phyloP scores from a whole-genome alignment of 2,329 filamentous ascomycete species.

The Fusarium bactridioides region DNA sequence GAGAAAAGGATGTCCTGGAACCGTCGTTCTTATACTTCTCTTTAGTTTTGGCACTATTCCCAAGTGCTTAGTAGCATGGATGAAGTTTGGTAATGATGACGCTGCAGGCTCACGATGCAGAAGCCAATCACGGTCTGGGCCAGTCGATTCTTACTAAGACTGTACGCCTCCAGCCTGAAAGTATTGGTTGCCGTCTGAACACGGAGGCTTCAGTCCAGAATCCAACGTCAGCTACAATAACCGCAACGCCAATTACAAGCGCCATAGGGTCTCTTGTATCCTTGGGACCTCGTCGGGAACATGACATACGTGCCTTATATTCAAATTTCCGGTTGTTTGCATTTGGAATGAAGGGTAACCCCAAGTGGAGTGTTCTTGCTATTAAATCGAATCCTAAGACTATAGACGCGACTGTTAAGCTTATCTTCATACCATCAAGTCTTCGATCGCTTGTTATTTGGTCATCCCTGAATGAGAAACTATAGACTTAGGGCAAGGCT shows the following conservation, averaged over 20 bases:
- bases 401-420: accelerated
- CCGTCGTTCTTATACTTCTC: neutral
- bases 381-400: accelerated
- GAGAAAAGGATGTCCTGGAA: neutral
- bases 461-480: neutral
- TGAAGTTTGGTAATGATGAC: slow-evolving; percentile 11
- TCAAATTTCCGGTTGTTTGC: accelerated
- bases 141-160: neutral
- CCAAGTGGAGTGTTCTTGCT: neutral
- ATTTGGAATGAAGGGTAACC: accelerated
- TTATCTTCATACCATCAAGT: neutral
- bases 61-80: neutral
- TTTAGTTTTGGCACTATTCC: neutral
- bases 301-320: accelerated
- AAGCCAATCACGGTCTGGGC: neutral
- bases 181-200: neutral
- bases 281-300: accelerated
- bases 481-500: neutral
- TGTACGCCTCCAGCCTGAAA: neutral
- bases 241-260: accelerated
- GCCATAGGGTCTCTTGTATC: too few species aligned
- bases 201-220: neutral
- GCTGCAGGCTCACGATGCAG: neutral
- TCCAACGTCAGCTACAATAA: neutral
- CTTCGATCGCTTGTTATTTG: too few species aligned